Evolutionary conservation across 139 green algal species (phyloP), one percentile per base, ranked within the genome.

Genomic region (Auxenochlorella pyrenoidosa): DNA sequence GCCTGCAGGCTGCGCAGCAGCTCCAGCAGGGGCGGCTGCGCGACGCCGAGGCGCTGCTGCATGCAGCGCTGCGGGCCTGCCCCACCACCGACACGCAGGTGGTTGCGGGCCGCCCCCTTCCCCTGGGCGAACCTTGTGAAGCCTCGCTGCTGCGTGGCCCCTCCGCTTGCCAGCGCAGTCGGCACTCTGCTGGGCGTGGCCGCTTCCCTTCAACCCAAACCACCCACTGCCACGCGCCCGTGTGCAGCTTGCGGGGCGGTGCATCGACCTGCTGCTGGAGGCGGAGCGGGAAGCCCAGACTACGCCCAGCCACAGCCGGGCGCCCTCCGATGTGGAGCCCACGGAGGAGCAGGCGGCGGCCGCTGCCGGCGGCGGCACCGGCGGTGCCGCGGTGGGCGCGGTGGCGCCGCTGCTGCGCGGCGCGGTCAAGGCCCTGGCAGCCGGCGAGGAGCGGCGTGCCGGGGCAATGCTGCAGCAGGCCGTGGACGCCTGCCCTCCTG

Each of bases 1-100:
- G 12, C 70, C 70, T n/a, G 73, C 73, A 79, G 73, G 73, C 76
- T 1, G 32, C 30, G 44, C 47, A 63, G 76, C n/a, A 41, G 44
- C 76, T 86, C 43, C 65, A 78, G 65, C 81, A 66, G 65, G 65
- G 81, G 65, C 81, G 43, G 28, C 81, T 65, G 41, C 65, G 47
- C 2, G 65, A 78, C 13, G 81, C 81, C 2, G 82, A 65, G 70
- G 12, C 58, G 21, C 41, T 86, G 81, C 65, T 87, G 82, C 70
- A 87, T 43, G 32, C 43, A 0, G 81, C 81, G 32, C 81, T 86
- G 41, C 58, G 70, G 2, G 15, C 28, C 32, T 86, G 81, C 43
- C 36, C 81, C 65, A 41, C n/a, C 16, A 44, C 63, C 21, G 65
- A 78, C 32, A 65, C 47, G 32, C 76, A 73, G 78, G 54, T 73